A percentile compares a stretch with the other conserved stretches of the same genome.
Conservation (phyloP, 2,329 filamentous ascomycete genomes). For the Akanthomyces dipterigenus region DNA sequence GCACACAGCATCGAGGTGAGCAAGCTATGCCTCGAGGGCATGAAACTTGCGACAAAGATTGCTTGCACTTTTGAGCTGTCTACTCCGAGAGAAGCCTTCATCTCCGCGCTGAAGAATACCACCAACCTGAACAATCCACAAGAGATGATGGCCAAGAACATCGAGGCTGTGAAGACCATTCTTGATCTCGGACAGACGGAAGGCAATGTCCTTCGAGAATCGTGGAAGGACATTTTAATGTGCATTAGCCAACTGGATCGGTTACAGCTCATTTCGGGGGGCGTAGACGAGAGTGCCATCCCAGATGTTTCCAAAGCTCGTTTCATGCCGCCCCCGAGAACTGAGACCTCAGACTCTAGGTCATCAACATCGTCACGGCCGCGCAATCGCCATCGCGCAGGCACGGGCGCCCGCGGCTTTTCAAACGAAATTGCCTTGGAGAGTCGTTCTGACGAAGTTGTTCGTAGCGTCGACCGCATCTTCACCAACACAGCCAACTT, state of each 20-base stretch:
- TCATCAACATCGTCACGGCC: conserved; percentile 58
- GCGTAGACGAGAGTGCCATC: conserved; percentile 85
- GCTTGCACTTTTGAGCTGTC: conserved; percentile 89
- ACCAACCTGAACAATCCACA: conserved; percentile 94
- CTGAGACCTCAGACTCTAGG: conserved; percentile 49
- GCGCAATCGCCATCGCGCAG: conserved; percentile 42
- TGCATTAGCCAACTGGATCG: conserved; percentile 94
- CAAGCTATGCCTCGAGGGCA: conserved; percentile 86
- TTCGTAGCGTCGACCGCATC: conserved; percentile 88
- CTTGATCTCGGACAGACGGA: conserved; percentile 90
- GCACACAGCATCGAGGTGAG: conserved; percentile 89
- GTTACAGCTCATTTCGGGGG: conserved; percentile 88
- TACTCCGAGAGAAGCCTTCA: conserved; percentile 90
- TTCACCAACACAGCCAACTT: conserved; percentile 95
- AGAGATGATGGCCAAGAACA: conserved; percentile 92
- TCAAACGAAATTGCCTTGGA: conserved; percentile 81
- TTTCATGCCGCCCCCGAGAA: conserved; percentile 55
- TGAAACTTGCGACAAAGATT: conserved; percentile 89
- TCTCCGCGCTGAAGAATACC: conserved; percentile 84
- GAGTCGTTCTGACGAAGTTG: conserved; percentile 85
- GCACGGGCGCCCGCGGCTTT: conserved; percentile 56
- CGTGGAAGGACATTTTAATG: conserved; percentile 92
- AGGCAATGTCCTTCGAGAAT: conserved; percentile 79
- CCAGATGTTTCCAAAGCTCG: conserved; percentile 86
- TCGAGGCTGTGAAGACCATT: conserved; percentile 86